Percentiles rank a stretch among this genome's conserved stretches.
phyloP scores from a whole-genome alignment of 495 filamentous ascomycete genomes.

The Aspergillus nidulans region DNA sequence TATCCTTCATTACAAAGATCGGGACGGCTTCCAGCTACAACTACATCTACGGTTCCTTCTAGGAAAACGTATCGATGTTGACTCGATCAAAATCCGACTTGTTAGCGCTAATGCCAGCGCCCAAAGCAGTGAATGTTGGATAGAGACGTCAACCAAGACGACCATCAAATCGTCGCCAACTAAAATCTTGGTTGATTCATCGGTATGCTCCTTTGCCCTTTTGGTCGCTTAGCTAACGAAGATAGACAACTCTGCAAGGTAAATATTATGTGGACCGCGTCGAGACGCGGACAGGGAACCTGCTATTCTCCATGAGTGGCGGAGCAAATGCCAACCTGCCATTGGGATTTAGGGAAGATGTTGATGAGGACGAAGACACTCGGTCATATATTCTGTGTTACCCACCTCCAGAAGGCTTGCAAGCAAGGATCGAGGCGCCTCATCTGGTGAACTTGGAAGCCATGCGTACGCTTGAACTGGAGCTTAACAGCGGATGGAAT shows the following conservation, averaged over 20 bases:
- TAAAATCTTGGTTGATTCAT: conserved; percentile 36
- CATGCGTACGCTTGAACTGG: conserved; percentile 69
- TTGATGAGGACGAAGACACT: conserved; percentile 29
- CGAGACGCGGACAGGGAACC: conserved; percentile 60
- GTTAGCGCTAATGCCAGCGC: conserved; percentile 28
- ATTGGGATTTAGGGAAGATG: conserved; percentile 40
- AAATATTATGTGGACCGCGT: conserved; percentile 73
- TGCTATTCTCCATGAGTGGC: conserved; percentile 51
- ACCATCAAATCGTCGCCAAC: conserved; percentile 38
- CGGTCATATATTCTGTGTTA: conserved; percentile 49
- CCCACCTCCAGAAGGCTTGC: conserved; percentile 42
- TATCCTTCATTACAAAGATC: conserved; percentile 62
- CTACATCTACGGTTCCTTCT: conserved; percentile 70
- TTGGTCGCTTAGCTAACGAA: conserved; percentile 21
- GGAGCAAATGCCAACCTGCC: conserved; percentile 32
- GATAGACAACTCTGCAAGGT: conserved; percentile 62
- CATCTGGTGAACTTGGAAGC: conserved; percentile 66
- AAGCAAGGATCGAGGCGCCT: conserved; percentile 43
- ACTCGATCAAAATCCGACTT: conserved; percentile 63
- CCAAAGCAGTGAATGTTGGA: conserved; percentile 40
- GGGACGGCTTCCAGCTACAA: conserved; percentile 73
- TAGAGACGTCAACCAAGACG: conserved; percentile 30
- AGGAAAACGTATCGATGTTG: conserved; percentile 62
- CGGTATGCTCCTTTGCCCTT: conserved; percentile 17
- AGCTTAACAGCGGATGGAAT: conserved; percentile 73